phyloP scores from a whole-genome alignment of 2,329 filamentous ascomycete species.

The Chrysoporthe puriensis region DNA sequence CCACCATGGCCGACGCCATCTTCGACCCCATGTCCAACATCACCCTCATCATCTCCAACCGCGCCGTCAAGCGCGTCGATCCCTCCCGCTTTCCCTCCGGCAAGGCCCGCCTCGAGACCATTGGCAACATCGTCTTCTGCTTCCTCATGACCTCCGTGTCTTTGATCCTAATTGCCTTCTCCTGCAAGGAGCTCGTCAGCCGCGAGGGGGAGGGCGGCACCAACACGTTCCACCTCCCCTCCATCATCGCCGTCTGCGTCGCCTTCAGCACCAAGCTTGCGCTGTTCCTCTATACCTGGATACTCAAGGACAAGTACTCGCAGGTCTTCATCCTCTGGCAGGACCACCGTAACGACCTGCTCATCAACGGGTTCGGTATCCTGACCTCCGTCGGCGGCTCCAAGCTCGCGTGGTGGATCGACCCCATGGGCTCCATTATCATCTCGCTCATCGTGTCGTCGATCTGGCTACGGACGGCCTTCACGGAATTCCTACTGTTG shows the following conservation, averaged over 20 bases:
- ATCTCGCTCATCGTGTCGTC: constrained; percentile 76
- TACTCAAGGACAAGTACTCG: constrained; percentile 85
- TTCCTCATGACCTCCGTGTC: constrained; percentile 95
- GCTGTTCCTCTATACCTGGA: constrained; percentile 92
- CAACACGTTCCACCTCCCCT: constrained; percentile 76
- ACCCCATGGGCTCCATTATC: constrained; percentile 87
- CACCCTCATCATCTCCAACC: constrained; percentile 82
- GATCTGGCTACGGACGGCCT: constrained; percentile 85
- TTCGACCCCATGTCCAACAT: constrained; percentile 93
- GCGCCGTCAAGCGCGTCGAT: constrained; percentile 87
- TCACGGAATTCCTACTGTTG: constrained; percentile 85
- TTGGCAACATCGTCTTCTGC: constrained; percentile 94
- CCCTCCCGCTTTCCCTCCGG: constrained; percentile 85
- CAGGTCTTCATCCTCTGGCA: constrained; percentile 94
- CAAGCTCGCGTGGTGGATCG: constrained; percentile 92
- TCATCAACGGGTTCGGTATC: constrained; percentile 93
- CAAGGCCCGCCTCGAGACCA: constrained; percentile 91
- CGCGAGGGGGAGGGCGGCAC: constrained; percentile 52
- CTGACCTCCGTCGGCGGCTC: constrained; percentile 88
- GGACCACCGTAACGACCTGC: constrained; percentile 95
- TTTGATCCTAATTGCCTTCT: constrained; percentile 89
- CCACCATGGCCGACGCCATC: constrained; percentile 93
- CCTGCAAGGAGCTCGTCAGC: constrained; percentile 68
- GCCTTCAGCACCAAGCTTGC: constrained; percentile 84
- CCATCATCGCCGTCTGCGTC: constrained; percentile 80